Percentiles rank a stretch among this genome's conserved stretches.
phyloP scores from a whole-genome alignment of 495 filamentous ascomycete genomes.

The Talaromyces stipitatus region DNA sequence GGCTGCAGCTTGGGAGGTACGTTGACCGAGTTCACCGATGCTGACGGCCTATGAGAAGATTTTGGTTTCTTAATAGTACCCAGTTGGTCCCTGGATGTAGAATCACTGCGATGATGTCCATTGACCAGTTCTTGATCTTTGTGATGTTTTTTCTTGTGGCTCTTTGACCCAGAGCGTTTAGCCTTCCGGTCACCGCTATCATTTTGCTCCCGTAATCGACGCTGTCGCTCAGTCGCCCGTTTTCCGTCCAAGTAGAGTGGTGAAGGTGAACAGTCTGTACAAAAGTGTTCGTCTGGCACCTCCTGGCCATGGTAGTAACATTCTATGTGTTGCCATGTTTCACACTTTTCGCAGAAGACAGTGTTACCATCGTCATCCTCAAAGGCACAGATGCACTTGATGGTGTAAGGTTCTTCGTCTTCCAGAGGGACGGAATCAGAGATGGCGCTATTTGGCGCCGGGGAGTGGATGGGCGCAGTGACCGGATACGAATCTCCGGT shows the following conservation, averaged over 20 bases:
- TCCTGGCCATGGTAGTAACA: conserved; percentile 80
- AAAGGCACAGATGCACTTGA: conserved; percentile 94
- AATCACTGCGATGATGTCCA: conserved; percentile 40
- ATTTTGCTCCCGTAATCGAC: conserved; percentile 51
- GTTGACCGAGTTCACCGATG: conserved; percentile 57
- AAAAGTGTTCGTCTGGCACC: conserved; percentile 78
- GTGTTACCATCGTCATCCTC: conserved; percentile 94
- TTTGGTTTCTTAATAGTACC: conserved; percentile 66
- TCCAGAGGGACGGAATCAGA: conserved; percentile 46
- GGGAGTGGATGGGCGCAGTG: conserved; percentile 43
- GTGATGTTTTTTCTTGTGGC: conserved; percentile 65
- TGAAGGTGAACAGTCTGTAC: conserved; percentile 74
- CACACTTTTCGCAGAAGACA: conserved; percentile 89
- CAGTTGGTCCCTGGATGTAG: conserved; percentile 46
- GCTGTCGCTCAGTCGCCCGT: conserved; percentile 61
- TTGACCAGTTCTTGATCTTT: conserved; percentile 32
- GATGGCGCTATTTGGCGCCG: conserved; percentile 48
- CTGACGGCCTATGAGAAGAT: conserved; percentile 61
- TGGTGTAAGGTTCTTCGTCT: conserved; percentile 88
- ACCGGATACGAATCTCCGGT: conserved; percentile 57
- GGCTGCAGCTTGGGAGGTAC: conserved; percentile 24
- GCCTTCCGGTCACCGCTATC: conserved; percentile 52
- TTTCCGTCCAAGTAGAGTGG: conserved; percentile 64
- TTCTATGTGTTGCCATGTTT: conserved; percentile 96
- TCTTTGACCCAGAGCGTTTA: conserved; percentile 63